A percentile compares a stretch with the other conserved stretches of the same genome.
phyloP scores from a whole-genome alignment of 192 early-diverging fungal genomes.

The Linnemannia schmuckeri region DNA sequence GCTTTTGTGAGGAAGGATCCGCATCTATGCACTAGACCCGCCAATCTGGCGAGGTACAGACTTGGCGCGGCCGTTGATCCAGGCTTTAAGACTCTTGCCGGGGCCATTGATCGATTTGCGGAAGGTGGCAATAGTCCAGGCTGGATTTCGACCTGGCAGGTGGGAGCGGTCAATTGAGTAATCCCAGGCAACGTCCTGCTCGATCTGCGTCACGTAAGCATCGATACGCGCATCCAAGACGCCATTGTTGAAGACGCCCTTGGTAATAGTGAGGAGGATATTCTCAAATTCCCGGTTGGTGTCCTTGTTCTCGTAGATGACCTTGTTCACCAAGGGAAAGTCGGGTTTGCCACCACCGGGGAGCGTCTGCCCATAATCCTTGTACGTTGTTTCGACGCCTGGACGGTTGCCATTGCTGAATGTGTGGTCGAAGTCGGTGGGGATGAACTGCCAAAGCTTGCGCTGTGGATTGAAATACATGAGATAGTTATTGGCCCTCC shows the following conservation, averaged over 20 bases:
- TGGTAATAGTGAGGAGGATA: constrained; percentile 27
- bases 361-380: constrained; percentile 4
- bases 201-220: constrained; percentile 34
- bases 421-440: constrained; percentile 56
- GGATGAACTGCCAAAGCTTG: too few species aligned
- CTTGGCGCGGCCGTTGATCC: constrained; percentile 17
- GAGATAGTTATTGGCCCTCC: constrained; percentile 54
- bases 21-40: background rate
- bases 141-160: background rate
- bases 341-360: constrained; percentile 2
- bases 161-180: constrained; percentile 20
- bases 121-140: background rate
- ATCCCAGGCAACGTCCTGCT: constrained; percentile 52
- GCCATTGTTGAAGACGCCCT: constrained; percentile 20
- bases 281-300: constrained; percentile 35
- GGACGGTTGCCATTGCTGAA: constrained; percentile 44
- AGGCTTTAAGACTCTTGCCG: constrained; percentile 7
- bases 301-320: constrained; percentile 48
- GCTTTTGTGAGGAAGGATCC: background rate
- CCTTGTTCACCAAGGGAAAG: constrained; percentile 22
- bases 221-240: constrained; percentile 32
- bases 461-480: constrained; percentile 35
- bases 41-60: background rate
- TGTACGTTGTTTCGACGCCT: constrained; percentile 10
- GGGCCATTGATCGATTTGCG: constrained; percentile 2